phyloP scores from a whole-genome alignment of 257 asterid genomes.

The Gardenia jasminoides region DNA sequence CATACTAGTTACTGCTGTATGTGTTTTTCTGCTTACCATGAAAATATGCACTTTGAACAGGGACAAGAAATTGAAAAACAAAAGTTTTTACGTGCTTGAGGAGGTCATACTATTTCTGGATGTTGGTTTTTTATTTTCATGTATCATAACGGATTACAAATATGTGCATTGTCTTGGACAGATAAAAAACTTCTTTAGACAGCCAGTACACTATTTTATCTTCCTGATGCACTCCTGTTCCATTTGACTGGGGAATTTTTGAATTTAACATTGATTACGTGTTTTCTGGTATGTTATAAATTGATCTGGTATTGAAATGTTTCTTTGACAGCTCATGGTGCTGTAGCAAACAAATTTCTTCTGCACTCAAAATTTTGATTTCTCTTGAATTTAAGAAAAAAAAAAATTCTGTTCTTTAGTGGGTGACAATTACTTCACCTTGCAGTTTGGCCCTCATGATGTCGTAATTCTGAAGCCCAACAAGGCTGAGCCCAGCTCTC shows the following conservation, averaged over 20 bases:
- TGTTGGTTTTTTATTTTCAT: not conserved
- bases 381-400: not conserved
- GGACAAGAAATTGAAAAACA: not conserved
- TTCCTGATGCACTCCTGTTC: not conserved
- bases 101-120: not conserved
- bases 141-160: not conserved
- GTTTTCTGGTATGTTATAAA: not conserved
- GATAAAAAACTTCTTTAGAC: not conserved
- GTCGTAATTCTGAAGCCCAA: conserved; percentile 84
- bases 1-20: not conserved
- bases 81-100: not conserved
- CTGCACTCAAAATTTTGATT: not conserved
- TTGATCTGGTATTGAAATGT: not conserved
- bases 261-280: not conserved
- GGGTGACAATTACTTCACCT: not conserved
- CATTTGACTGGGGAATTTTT: not conserved
- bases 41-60: not conserved
- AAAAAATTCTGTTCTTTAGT: not conserved
- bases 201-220: not conserved
- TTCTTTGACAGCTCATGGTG: not conserved
- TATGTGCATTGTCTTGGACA: not conserved
- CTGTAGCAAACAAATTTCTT: not conserved
- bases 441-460: conserved; percentile 92
- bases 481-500: conserved; percentile 85
- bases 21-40: not conserved